Base-by-base conservation (phyloP, 2,329 filamentous ascomycete genomes). In the Ophiostoma himal-ulmi region DNA sequence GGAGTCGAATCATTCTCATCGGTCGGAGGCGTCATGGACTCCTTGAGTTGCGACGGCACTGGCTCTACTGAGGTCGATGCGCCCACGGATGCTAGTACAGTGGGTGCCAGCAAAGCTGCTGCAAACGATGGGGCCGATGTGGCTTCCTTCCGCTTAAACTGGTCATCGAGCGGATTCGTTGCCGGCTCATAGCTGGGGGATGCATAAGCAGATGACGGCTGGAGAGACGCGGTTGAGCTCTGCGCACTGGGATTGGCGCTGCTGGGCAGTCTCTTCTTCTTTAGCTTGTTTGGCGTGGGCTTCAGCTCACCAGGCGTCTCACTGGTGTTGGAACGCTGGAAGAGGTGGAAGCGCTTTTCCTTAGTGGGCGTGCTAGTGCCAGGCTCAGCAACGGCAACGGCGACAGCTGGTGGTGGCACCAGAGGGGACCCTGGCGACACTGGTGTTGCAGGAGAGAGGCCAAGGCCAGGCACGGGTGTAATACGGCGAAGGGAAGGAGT, bases 191-290 rank as follows among this genome's bases (percentile, higher is more conserved):
- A 72, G 44, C 76, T 78, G 1, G 86, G 85, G 6, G 85, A 86
- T 1, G 79, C 78, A 11, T 80, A 77, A 62, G 80, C 78, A 14
- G 82, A 83, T 54, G 83, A 80, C 10, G 83, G 79, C 6, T 81
- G 78, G 20, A 96, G 82, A 8, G 94, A 97, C 20, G 91, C 87
- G 7, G 87, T 91, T 20, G 95, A 98, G 77, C 94, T 97, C 74
- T 97, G 93, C 0, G 94, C 94, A 77, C 94, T 97, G 26, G 89
- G 90, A 75, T 93, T 94, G 30, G 91, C 81, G 76, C 91, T 92
- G 60, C 88, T 89, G 0, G 91, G 89, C 70, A 91, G 82, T 73
- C 89, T 85, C 79, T 92, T 97, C 83, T 98, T 98, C 79, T 90
- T 91, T 68, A 99, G 82, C 79, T 97, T 97, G 76, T 97, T 97